Evolutionary conservation across 2,329 filamentous ascomycete species (phyloP).

Genomic region (Daldinia sp.): DNA sequence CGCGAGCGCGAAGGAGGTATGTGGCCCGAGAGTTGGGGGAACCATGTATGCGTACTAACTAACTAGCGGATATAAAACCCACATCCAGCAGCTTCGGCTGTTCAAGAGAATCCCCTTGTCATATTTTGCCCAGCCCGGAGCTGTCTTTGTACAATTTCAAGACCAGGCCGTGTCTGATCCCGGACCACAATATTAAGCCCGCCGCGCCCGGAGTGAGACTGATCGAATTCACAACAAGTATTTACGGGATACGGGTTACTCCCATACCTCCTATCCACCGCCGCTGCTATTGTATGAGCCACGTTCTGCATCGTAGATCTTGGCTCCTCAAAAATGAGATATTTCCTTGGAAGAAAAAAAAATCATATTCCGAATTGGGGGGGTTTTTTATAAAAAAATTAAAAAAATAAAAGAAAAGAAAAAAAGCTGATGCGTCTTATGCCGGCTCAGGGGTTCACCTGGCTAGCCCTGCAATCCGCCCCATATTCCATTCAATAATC

Average conservation of each 20-base stretch:
- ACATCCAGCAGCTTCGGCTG: constrained; percentile 7
- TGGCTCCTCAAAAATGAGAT: constrained; percentile 16
- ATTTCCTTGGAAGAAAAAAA: constrained; percentile 19
- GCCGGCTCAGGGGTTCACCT: constrained; percentile 25
- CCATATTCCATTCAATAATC: constrained; percentile 25
- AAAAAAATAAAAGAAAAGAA: no score
- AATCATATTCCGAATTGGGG: background rate
- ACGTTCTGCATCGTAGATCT: constrained; percentile 28
- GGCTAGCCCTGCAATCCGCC: constrained; percentile 9
- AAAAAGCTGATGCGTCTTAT: constrained; percentile 1
- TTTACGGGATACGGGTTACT: constrained; percentile 9
- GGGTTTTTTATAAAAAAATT: background rate
- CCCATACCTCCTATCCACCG: constrained; percentile 4
- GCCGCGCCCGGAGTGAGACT: constrained; percentile 8
- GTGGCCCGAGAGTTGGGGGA: background rate
- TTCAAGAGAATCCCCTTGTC: background rate
- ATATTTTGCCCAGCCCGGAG: background rate
- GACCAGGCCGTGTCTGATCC: constrained; percentile 17
- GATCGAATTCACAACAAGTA: constrained; percentile 9
- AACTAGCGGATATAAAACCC: background rate
- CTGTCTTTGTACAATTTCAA: background rate
- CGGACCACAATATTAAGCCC: constrained; percentile 2
- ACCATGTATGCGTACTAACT: background rate
- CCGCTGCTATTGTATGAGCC: background rate
- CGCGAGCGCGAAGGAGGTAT: background rate